Conservation (phyloP, 257 asterid species). For the Jasminum sambac region DNA sequence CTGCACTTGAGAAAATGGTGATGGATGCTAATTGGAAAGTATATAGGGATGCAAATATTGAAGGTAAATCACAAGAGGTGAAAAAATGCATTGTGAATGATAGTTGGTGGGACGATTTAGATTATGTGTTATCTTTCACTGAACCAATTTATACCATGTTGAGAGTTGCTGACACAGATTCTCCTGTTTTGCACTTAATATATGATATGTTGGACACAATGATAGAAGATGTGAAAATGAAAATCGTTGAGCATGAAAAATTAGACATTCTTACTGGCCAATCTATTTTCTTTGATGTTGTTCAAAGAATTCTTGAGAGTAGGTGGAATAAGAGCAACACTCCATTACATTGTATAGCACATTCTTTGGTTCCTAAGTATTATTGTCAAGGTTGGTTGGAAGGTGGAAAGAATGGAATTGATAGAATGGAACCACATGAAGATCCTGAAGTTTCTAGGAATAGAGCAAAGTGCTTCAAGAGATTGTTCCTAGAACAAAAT, state of each 20-base stretch:
- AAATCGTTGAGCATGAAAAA: background rate
- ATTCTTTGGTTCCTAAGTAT: slow-evolving; percentile 12
- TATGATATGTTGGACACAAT: slow-evolving; percentile 6
- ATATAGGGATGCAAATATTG: background rate
- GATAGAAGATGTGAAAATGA: background rate
- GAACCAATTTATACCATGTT: background rate
- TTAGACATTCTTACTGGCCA: background rate
- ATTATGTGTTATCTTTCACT: background rate
- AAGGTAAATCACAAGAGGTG: background rate
- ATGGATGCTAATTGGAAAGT: background rate
- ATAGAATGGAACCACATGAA: no score
- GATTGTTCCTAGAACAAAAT: background rate
- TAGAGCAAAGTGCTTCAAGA: background rate
- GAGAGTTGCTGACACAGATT: slow-evolving; percentile 1
- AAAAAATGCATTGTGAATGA: slow-evolving; percentile 1
- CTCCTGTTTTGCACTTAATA: background rate
- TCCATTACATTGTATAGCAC: slow-evolving; percentile 13
- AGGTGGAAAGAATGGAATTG: no score
- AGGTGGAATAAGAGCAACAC: slow-evolving; percentile 22
- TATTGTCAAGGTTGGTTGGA: no score
- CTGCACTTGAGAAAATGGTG: background rate
- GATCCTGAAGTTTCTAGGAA: background rate
- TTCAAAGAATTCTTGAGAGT: background rate
- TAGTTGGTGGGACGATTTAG: background rate
- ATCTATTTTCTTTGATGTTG: background rate